Conservation (phyloP, 164 flowering plant genomes). For the Tetrastigma voinierianum region DNA sequence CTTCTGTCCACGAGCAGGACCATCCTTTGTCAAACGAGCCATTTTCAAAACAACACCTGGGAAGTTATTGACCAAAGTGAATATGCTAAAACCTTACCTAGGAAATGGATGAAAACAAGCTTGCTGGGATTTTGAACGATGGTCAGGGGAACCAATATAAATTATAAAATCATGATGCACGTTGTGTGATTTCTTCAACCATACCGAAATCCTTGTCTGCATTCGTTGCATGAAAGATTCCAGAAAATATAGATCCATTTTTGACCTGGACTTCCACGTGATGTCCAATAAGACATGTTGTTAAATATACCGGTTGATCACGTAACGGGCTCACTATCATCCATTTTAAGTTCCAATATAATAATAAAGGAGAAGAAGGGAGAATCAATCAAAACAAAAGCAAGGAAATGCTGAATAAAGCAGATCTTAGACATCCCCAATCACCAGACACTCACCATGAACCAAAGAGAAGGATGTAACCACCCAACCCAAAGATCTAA, state of each 20-base stretch:
- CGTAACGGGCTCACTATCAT: slow-evolving; percentile 50
- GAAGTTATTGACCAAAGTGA: slow-evolving; percentile 10
- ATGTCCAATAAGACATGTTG: slow-evolving; percentile 86
- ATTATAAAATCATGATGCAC: too few relatives aligned
- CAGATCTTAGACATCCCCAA: too few relatives aligned
- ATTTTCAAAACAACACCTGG: slow-evolving; percentile 82
- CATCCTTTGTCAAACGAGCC: slow-evolving; percentile 78
- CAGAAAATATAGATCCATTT: slow-evolving; percentile 81
- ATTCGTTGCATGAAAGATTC: slow-evolving; percentile 82
- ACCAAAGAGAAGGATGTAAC: too few relatives aligned
- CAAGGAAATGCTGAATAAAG: too few relatives aligned
- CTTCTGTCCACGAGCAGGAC: slow-evolving; percentile 51
- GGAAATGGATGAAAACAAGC: slow-evolving; percentile 1
- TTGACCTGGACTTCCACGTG: slow-evolving; percentile 87
- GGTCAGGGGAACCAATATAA: too few relatives aligned
- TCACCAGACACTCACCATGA: too few relatives aligned
- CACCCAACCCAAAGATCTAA: too few relatives aligned
- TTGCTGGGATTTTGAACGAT: too few relatives aligned
- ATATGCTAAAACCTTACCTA: neutral
- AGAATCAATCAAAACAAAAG: too few relatives aligned
- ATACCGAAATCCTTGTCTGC: slow-evolving; percentile 87
- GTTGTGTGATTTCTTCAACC: neutral
- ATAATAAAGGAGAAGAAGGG: too few relatives aligned
- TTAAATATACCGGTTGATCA: slow-evolving; percentile 67
- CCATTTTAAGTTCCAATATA: slow-evolving; percentile 18